Conservation (phyloP, 139 green algal genomes). For the Yamagishiella unicocca region DNA sequence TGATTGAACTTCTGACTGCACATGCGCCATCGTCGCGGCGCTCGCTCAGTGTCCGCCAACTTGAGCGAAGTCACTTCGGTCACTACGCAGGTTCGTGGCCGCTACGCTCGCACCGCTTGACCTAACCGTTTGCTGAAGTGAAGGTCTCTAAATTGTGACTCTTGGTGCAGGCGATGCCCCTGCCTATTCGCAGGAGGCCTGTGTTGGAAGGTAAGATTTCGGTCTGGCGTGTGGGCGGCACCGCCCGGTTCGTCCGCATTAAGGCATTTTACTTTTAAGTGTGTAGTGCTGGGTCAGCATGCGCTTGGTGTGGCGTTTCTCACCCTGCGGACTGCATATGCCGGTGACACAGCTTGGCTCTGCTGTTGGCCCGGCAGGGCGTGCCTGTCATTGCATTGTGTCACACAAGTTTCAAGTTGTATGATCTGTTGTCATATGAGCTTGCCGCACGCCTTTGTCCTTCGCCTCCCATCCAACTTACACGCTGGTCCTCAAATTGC, state of each 20-base stretch:
- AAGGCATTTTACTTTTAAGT: not conserved
- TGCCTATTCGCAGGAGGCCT: not conserved
- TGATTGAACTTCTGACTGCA: not conserved
- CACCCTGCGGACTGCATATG: not conserved
- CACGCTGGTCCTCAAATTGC: not conserved
- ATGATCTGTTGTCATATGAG: not conserved
- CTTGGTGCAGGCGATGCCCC: not conserved
- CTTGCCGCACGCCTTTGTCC: not conserved
- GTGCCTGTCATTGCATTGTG: not conserved
- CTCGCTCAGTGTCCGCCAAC: not conserved
- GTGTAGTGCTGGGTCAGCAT: not conserved
- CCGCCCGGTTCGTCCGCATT: not conserved
- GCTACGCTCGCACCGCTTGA: not conserved
- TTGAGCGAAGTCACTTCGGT: not conserved
- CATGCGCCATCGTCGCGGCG: slow-evolving; percentile 6
- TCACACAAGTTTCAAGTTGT: not conserved
- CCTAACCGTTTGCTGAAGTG: too few relatives aligned
- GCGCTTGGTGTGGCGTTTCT: not conserved
- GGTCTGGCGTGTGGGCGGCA: not conserved
- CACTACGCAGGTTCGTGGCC: not conserved
- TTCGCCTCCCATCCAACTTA: not conserved
- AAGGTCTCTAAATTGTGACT: not conserved
- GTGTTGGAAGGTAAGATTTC: not conserved
- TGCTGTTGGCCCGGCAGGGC: not conserved
- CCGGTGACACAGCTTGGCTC: not conserved